Conservation (phyloP, 23 red algal species). For the Pyropia haitanensis region DNA sequence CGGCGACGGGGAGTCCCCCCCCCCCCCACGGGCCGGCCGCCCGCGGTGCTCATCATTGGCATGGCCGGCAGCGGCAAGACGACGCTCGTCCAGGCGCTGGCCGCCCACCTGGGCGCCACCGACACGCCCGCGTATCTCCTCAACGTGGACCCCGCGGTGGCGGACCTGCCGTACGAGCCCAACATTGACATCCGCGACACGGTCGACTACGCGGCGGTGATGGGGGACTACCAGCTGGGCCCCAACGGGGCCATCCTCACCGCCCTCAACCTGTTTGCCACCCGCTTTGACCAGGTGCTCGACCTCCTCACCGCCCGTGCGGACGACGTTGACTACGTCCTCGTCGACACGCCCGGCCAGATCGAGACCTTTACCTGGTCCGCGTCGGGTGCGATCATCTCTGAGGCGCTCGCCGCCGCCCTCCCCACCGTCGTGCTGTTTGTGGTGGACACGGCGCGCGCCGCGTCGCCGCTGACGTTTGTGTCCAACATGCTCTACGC, state of each 20-base stretch:
- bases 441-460: constrained; percentile 81
- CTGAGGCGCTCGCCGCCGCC: constrained; percentile 59
- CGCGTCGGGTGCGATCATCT: constrained; percentile 80
- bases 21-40: constrained; percentile 7
- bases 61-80: constrained; percentile 98
- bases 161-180: constrained; percentile 47
- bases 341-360: constrained; percentile 96
- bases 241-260: constrained; percentile 99
- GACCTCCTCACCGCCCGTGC: constrained; percentile 49
- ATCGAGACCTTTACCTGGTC: constrained; percentile 99
- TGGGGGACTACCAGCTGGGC: constrained; percentile 73
- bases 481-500: constrained; percentile 96
- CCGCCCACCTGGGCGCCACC: constrained; percentile 24
- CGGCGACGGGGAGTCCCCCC: not conserved
- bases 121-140: constrained; percentile 52
- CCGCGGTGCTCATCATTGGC: constrained; percentile 72
- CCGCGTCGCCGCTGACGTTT: constrained; percentile 79
- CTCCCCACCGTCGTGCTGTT: constrained; percentile 85
- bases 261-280: constrained; percentile 80
- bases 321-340: constrained; percentile 29
- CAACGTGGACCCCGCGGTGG: constrained; percentile 95
- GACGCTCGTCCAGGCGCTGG: constrained; percentile 57
- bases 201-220: constrained; percentile 75
- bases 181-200: constrained; percentile 97
- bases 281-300: constrained; percentile 82